Evolutionary conservation across 1,284 basidiomycete species (phyloP).

Genomic region (Ganoderma meredithae): DNA sequence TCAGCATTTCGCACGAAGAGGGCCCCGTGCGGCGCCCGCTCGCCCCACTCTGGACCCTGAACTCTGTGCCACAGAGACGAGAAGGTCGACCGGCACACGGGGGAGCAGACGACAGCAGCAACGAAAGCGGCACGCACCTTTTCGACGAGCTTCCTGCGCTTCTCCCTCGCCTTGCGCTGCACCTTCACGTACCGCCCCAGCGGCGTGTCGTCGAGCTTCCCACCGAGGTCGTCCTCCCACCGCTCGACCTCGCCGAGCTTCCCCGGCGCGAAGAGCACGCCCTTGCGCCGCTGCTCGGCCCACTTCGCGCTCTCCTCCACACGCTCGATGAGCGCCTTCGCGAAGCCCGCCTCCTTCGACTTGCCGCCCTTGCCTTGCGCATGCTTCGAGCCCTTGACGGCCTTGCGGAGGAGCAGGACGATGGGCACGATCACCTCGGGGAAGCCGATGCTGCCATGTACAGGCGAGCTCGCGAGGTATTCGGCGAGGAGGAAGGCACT

Average conservation of each 20-base stretch:
- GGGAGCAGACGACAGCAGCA: background rate
- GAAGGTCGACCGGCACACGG: background rate
- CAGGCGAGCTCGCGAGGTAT: conserved; percentile 69
- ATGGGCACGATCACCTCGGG: conserved; percentile 94
- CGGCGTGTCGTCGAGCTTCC: conserved; percentile 74
- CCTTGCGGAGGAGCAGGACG: conserved; percentile 78
- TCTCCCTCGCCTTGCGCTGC: conserved; percentile 82
- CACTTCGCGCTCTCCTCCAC: conserved; percentile 85
- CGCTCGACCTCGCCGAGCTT: conserved; percentile 71
- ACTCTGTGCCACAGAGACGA: background rate
- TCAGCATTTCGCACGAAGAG: conserved; percentile 10
- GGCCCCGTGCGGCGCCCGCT: background rate
- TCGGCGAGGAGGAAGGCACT: conserved; percentile 81
- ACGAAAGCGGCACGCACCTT: conserved; percentile 56
- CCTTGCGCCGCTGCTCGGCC: conserved; percentile 74
- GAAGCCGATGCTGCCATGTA: conserved; percentile 88
- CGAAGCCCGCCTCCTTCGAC: conserved; percentile 63
- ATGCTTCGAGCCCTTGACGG: conserved; percentile 77
- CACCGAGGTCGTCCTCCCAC: conserved; percentile 67
- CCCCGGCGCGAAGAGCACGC: conserved; percentile 78
- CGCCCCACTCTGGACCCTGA: background rate
- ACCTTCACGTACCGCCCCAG: conserved; percentile 83
- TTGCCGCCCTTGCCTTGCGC: conserved; percentile 47
- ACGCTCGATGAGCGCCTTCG: conserved; percentile 85
- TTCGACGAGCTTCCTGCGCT: conserved; percentile 76